Evolutionary conservation across 2,329 filamentous ascomycete species (phyloP).

Genomic region (Parastagonospora nodorum): DNA sequence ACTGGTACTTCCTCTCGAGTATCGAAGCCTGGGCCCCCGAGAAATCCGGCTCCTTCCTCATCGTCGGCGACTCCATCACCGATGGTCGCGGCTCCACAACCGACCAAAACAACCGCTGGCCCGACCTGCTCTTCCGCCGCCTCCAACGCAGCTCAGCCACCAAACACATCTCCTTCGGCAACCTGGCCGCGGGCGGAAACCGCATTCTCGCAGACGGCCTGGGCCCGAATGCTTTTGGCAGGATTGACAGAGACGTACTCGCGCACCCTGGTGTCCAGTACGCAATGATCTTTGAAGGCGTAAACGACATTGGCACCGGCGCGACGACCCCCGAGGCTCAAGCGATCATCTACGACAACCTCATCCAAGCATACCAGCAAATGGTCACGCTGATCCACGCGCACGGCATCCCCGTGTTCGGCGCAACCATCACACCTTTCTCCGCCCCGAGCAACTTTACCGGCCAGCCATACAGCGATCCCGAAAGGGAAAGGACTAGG

Average conservation of each 20-base stretch:
- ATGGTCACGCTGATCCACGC: slow-evolving; percentile 61
- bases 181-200: slow-evolving; percentile 72
- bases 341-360: slow-evolving; percentile 52
- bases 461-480: slow-evolving; percentile 59
- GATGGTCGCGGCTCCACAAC: slow-evolving; percentile 61
- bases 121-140: slow-evolving; percentile 49
- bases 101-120: slow-evolving; percentile 32
- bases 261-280: slow-evolving; percentile 62
- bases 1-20: slow-evolving; percentile 63
- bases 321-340: slow-evolving; percentile 54
- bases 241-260: slow-evolving; percentile 68
- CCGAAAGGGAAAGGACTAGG: slow-evolving; percentile 61
- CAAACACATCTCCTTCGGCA: slow-evolving; percentile 59
- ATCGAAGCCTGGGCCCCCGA: slow-evolving; percentile 60
- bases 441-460: slow-evolving; percentile 47
- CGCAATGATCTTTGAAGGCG: slow-evolving; percentile 71
- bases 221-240: slow-evolving; percentile 64
- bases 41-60: slow-evolving; percentile 53
- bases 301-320: slow-evolving; percentile 65
- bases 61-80: slow-evolving; percentile 69
- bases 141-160: slow-evolving; percentile 49
- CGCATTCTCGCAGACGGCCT: slow-evolving; percentile 65
- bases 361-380: slow-evolving; percentile 63
- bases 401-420: slow-evolving; percentile 62
- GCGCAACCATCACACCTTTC: slow-evolving; percentile 71